Percentiles rank a stretch among this genome's conserved stretches.
These are phyloP conservation scores for Amaranthus tricolor DNA, from an alignment of 179 eudicot species.

Conservation along the genomic window DNA sequence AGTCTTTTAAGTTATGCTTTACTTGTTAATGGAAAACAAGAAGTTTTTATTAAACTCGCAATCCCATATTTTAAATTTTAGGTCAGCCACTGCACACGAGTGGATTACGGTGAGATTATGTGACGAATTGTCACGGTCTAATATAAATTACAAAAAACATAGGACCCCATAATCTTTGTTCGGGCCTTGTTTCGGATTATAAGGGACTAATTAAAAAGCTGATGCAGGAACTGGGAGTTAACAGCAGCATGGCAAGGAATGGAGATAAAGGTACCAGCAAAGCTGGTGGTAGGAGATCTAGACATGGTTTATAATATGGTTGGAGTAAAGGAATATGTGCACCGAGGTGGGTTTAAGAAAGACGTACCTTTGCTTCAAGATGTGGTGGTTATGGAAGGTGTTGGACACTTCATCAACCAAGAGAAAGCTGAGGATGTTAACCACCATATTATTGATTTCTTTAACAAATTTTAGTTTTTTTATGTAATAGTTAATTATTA, in stretches of 20 bases:
- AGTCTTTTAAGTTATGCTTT: no score
- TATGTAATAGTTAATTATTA: no score
- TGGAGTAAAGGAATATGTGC: conserved; percentile 68
- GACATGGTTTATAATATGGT: conserved; percentile 69
- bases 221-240: conserved; percentile 72
- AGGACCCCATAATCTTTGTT: no score
- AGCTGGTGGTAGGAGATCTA: conserved; percentile 57
- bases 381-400: conserved; percentile 61
- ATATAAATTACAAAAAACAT: no score
- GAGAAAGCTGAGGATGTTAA: conserved; percentile 60
- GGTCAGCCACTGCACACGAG: no score
- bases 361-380: conserved; percentile 72
- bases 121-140: no score
- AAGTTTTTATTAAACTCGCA: no score
- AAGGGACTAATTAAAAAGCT: no score
- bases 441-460: conserved; percentile 49
- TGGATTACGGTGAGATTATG: no score
- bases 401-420: conserved; percentile 78
- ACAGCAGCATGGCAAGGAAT: conserved; percentile 73
- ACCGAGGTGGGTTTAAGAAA: conserved; percentile 55
- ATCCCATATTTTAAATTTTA: no score
- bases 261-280: conserved; percentile 56
- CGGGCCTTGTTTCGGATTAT: no score
- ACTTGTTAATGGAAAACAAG: no score
- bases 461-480: conserved; percentile 33